Base-by-base conservation (phyloP, 2,329 filamentous ascomycete genomes). In the Hypoxylon sp. region DNA sequence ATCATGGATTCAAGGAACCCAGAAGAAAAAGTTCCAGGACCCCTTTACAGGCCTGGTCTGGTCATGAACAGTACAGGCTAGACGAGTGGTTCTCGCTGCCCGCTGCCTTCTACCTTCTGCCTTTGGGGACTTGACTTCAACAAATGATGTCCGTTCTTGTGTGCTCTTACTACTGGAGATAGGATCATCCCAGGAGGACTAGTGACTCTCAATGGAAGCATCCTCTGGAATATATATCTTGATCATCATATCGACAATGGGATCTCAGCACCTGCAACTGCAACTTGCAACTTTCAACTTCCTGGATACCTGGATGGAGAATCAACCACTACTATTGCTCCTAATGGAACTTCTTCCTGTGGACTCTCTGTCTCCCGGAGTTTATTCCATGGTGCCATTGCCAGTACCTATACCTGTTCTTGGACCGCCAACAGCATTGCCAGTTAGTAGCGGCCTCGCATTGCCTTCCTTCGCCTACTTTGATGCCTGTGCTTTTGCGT, bases 41-140 rank as follows among this genome's bases (percentile, higher is more conserved):
- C 32, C 42, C 11, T 13, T 11, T 27, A 19, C 19, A 31, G 39
- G 64, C 59, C 59, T 69, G 52, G 60, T 69, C 59, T 69, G 52
- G 60, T 69, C 52, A 55, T 65, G 67, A 62, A 62, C 64, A 69
- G 64, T 67, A 69, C 64, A 65, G 52, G 64, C 56, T 44, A 4
- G 46, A 44, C 52, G n/a, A 42, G 27, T 11, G 35, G 59, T 27
- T 27, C 42, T 62, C 48, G 37, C 37, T 59, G 35, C 58, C 35
- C 24, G 39, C 42, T 60, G 59, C 21, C 11, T 27, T 27, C 24
- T 27, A 5, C 24, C 21, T 3, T 35, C 52, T 31, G 50, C 21
- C 2, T 35, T 56, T 31, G 50, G 24, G 32, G 47, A 48, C 10
- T 35, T 58, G 11, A n/a, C 55, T 31, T 62, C 64, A 62, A 53